Percentiles rank a stretch among this genome's conserved stretches.
Evolutionary conservation across 805 yeast species (phyloP).

Genomic region (Candida takata): DNA sequence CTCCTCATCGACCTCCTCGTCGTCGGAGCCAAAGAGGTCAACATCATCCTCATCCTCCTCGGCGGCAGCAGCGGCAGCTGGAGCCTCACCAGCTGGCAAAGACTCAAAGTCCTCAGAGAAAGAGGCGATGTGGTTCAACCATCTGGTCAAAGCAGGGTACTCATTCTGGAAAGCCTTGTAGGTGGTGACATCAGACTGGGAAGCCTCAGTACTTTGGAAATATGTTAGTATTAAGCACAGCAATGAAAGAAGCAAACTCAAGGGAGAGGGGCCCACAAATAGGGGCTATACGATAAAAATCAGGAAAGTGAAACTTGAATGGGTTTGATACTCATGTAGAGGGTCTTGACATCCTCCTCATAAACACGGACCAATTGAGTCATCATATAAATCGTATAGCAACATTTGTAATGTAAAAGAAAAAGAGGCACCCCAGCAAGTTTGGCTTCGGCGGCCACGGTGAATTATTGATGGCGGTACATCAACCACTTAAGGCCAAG

Average conservation of each 20-base stretch:
- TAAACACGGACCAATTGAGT: slow-evolving; percentile 92
- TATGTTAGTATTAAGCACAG: slow-evolving; percentile 1
- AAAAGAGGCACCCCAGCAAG: no score
- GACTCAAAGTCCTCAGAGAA: slow-evolving; percentile 77
- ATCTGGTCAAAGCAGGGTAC: slow-evolving; percentile 94
- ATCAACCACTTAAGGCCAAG: slow-evolving; percentile 1
- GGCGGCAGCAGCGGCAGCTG: slow-evolving; percentile 47
- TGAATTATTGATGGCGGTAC: no score
- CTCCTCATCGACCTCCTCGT: slow-evolving; percentile 91
- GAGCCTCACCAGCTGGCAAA: slow-evolving; percentile 66
- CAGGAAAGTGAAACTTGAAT: slow-evolving; percentile 35
- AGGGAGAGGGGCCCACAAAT: neutral
- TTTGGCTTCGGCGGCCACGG: no score
- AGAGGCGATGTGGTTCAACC: slow-evolving; percentile 98
- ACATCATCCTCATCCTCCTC: slow-evolving; percentile 85
- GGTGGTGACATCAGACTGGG: slow-evolving; percentile 93
- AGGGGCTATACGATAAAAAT: neutral
- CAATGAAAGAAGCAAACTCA: neutral
- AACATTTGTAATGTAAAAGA: no score
- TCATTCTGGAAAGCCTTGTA: slow-evolving; percentile 89
- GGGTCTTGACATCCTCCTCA: slow-evolving; percentile 92
- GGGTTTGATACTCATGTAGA: slow-evolving; percentile 84
- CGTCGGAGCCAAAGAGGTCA: slow-evolving; percentile 87
- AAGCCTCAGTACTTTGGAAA: slow-evolving; percentile 63
- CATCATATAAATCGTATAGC: slow-evolving; percentile 45